Base-by-base conservation (phyloP, 2,329 filamentous ascomycete species). In the Phyllosticta citriasiana region DNA sequence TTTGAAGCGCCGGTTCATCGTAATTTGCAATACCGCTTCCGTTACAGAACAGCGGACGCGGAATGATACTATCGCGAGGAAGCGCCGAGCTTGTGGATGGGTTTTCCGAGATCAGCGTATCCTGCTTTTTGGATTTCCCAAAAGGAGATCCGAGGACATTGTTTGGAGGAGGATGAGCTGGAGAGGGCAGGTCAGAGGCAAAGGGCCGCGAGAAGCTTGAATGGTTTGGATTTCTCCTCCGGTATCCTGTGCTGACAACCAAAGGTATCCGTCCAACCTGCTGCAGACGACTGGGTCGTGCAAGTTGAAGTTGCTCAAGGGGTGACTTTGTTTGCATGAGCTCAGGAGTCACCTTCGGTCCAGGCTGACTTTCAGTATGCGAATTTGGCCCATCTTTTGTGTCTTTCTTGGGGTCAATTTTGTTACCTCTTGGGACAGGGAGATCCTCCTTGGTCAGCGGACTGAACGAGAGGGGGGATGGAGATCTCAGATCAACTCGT, bases 131-230 rank as follows among this genome's bases (percentile, higher is more conserved):
- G 50, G 73, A 70, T n/a, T 72, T 53, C 33, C 22, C 30, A 24
- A 30, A 56, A 19, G 14, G 24, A 50, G 22, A 50, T 25, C 54
- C 47, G 47, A 25, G 50, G n/a, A 53, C 14, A 19, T 47, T 16
- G 16, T 47, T 47, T n/a, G 53, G 3, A 53, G 47, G 22, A 53
- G 40, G 55, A 51, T 22, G 40, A n/a, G 68, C 71, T 9, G 73
- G 71, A 19, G 68, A 68, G 55, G 78, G 77, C 55, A 80, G 77
- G 3, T 74, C 73, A 16, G 78, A 74, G 3, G 70, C 75, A 70
- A 96, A 96, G 0, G 92, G 91, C 8, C 91, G 81, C 2, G 92
- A 96, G 71, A 96, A 96, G 33, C 90, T 96, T 70, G 85, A 87
- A 1, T 88, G 83, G 0, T 89, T 87, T 1, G 84, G 83, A 55